Evolutionary conservation across 108 stramenopile genomes (phyloP).

Genomic region (Cyclotella choctawhatcheeana): DNA sequence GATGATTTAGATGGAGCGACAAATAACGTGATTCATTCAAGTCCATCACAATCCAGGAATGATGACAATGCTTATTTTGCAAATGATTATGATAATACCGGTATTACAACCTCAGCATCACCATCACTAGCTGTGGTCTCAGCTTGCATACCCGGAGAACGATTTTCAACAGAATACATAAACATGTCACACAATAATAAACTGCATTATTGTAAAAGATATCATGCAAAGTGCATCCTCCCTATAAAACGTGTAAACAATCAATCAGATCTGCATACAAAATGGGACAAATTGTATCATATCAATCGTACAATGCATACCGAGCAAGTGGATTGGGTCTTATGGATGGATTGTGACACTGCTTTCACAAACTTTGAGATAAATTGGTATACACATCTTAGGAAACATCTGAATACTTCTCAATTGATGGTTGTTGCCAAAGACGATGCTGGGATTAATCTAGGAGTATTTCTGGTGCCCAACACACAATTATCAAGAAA

Average conservation of each 20-base stretch:
- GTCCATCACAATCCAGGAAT: too few relatives aligned
- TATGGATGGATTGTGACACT: slow-evolving; percentile 42
- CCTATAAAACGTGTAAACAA: slow-evolving; percentile 7
- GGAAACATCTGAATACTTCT: slow-evolving; percentile 8
- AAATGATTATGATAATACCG: too few relatives aligned
- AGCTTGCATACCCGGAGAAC: slow-evolving; percentile 28
- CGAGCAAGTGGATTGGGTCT: slow-evolving; percentile 20
- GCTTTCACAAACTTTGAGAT: slow-evolving; percentile 44
- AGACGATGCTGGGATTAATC: slow-evolving; percentile 26
- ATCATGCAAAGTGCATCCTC: slow-evolving; percentile 18
- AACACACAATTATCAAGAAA: slow-evolving; percentile 8
- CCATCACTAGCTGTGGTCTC: slow-evolving; percentile 25
- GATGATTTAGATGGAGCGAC: too few relatives aligned
- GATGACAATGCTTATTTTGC: too few relatives aligned
- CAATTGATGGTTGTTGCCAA: slow-evolving; percentile 21
- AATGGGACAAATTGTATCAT: slow-evolving; percentile 35
- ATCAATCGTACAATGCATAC: slow-evolving; percentile 16
- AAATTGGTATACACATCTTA: slow-evolving; percentile 25
- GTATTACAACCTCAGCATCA: not conserved
- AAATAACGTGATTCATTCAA: too few relatives aligned
- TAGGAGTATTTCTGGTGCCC: slow-evolving; percentile 32
- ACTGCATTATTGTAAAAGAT: slow-evolving; percentile 17
- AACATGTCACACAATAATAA: slow-evolving; percentile 19
- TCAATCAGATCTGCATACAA: not conserved
- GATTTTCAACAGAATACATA: slow-evolving; percentile 24